Evolutionary conservation across 371 early-diverging fungal species (phyloP), one percentile per base, ranked within the genome.

Genomic region (Apophysomyces sp.): DNA sequence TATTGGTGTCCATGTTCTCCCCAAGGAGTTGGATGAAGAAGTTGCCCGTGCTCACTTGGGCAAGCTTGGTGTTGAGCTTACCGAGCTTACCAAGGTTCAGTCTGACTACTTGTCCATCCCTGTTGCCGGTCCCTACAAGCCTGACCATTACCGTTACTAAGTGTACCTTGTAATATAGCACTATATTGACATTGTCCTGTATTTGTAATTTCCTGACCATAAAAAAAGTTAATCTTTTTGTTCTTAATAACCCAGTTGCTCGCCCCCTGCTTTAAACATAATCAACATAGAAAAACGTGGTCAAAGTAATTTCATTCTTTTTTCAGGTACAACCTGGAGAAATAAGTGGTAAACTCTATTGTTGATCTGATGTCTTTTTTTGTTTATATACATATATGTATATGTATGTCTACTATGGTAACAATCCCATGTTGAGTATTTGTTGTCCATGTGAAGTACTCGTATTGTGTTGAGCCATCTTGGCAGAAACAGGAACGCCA

Each of bases 1-100:
- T 51, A 82, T 96, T 63, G 97, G 98, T 77, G 98, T 97, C 59
- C 96, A 98, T 84, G 87, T 97, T 73, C 88, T 98, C 66, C 98
- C 97, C 87, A 98, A 97, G 94, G 87, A 93, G 77, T 89, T 98
- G 68, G 98, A 98, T 80, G 97, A 97, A 83, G 97, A 98, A 85
- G 97, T 98, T 65, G 98, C 98, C 59, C 84, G 88, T 64, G 92
- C 94, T 66, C 98, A 97, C 81, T 86, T 98, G 65, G 86, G 80
- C 72, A 92, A 96, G 86, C 89, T 98, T 68, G 96, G 93, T 71
- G 94, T 97, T 80, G 91, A 95, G 77, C 86, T 94, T 56, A 88
- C 94, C 68, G 75, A 75, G 63, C 84, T 94, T 53, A 69, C 88
- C 61, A 32, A 60, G 32, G 82, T 74, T 53, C 95, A 94, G 83